Conservation (phyloP, 2,329 filamentous ascomycete genomes). For the Cercospora zeae-maydis region DNA sequence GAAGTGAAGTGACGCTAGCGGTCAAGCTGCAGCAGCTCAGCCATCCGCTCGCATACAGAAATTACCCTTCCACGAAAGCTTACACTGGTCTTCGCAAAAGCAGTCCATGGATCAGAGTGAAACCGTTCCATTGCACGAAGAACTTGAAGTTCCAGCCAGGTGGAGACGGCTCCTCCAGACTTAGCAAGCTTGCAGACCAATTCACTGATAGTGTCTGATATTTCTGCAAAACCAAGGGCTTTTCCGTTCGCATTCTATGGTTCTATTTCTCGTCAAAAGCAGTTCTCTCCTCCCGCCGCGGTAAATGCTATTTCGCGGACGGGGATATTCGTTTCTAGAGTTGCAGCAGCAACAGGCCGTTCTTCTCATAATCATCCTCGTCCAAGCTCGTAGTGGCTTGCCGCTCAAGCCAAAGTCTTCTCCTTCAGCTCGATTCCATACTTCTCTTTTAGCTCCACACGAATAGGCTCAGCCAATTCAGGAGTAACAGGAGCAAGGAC, state of each 20-base stretch:
- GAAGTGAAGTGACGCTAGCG: background rate
- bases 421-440: constrained; percentile 71
- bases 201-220: background rate
- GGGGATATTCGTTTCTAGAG: background rate
- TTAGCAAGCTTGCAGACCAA: too few relatives aligned
- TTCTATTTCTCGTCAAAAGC: background rate
- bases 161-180: too few relatives aligned
- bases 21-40: background rate
- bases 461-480: constrained; percentile 68
- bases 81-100: too few relatives aligned
- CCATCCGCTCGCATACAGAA: background rate
- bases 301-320: background rate
- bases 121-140: too few relatives aligned
- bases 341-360: background rate
- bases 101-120: too few relatives aligned
- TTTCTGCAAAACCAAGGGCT: background rate
- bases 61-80: background rate
- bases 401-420: constrained; percentile 52
- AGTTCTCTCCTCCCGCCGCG: background rate
- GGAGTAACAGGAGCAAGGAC: constrained; percentile 72
- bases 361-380: background rate
- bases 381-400: background rate
- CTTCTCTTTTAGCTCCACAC: constrained; percentile 54
- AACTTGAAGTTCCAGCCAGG: too few relatives aligned
- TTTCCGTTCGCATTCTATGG: background rate